Evolutionary conservation across 495 filamentous ascomycete genomes (phyloP), one percentile per base, ranked within the genome.

Genomic region (Schizothecium vesticola): DNA sequence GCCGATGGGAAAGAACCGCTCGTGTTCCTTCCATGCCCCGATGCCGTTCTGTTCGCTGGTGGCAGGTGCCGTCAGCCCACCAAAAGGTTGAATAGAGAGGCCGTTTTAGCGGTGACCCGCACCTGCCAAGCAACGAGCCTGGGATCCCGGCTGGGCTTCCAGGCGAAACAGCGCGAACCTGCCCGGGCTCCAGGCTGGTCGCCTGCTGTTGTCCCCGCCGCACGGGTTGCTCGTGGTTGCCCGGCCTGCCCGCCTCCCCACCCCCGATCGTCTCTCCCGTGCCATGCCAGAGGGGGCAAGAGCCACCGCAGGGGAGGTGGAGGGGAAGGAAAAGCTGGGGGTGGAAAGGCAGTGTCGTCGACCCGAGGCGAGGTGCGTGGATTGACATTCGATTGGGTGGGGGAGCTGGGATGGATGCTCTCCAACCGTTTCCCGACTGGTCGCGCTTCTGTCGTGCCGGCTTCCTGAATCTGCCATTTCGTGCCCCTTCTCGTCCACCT

Each of bases 381-480:
- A 51, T 51, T n/a, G 43, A 51, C 16, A 51, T 51, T 51, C 43
- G 43, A 51, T 51, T 51, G 43, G 43, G 43, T n/a, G 43, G 43
- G 36, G 43, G 36, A n/a, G 19, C 36, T 36, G 33, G 33, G 33
- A 13, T 36, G 33, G 33, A 36, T 43, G 33, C 43, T 65, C 56
- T 65, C 36, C n/a, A 56, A 36, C 65, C 65, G 65, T 61, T 66
- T 66, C 65, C 57, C 65, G 65, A 66, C 25, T 66, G 65, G 65
- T 66, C 28, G 36, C 36, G 31, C 64, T 43, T 57, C 57, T 9
- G 57, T 24, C 57, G 56, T 66, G n/a, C 64, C 57, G 25, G 26
- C 64, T 59, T 56, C 36, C 64, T 26, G 43, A 51, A 51, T 51
- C 43, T 51, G 19, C 43, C 43, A 51, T 51, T 51, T 51, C 43